Evolutionary conservation across 2,329 filamentous ascomycete genomes (phyloP).

Genomic region (Fusarium sp.): DNA sequence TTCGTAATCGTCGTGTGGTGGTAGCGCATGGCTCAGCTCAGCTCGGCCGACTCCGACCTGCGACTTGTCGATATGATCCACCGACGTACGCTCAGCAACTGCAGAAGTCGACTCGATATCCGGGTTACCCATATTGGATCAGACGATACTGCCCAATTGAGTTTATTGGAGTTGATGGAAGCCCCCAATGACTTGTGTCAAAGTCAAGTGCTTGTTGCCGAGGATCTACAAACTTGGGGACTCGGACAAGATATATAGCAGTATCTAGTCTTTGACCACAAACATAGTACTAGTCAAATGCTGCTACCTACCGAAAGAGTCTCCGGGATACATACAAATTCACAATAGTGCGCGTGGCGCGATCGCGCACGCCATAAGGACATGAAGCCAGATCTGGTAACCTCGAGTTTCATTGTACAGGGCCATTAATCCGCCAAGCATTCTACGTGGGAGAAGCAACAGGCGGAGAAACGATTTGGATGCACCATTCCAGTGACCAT

Average conservation of each 20-base stretch:
- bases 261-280: constrained; percentile 23
- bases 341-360: constrained; percentile 33
- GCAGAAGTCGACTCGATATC: constrained; percentile 49
- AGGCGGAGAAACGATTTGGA: neutral
- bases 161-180: neutral
- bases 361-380: constrained; percentile 45
- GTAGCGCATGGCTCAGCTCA: constrained; percentile 50
- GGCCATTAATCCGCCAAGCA: constrained; percentile 13
- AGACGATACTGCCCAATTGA: neutral
- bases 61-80: constrained; percentile 42
- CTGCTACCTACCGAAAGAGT: constrained; percentile 35
- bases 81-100: constrained; percentile 42
- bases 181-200: neutral
- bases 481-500: constrained; percentile 1
- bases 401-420: constrained; percentile 7
- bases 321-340: constrained; percentile 28
- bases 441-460: neutral
- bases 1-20: constrained; percentile 54
- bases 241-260: constrained; percentile 42
- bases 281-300: neutral
- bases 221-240: constrained; percentile 17
- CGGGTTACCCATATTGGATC: constrained; percentile 40
- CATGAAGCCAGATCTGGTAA: constrained; percentile 39
- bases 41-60: constrained; percentile 54
- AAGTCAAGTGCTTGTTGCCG: constrained; percentile 17